Base-by-base conservation (phyloP, 2,329 filamentous ascomycete species). In the Aspergillus pseudonomiae region DNA sequence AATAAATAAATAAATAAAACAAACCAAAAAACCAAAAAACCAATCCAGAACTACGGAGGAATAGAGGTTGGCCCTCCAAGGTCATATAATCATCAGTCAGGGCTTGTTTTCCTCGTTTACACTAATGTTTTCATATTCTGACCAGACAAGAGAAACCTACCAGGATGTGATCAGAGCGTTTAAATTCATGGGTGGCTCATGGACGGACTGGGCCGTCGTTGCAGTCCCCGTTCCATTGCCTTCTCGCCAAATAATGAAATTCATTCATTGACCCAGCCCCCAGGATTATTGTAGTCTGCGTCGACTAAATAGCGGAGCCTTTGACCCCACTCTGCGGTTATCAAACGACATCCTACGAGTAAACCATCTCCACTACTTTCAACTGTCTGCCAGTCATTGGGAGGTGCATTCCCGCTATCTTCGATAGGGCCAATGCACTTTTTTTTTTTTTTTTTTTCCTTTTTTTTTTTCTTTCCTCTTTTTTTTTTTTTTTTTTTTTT, bases 271-370 rank as follows among this genome's bases (percentile, higher is more conserved):
- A 64, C 63, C 67, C 64, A 70, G 65, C 68, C 68, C 65, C 65
- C 68, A 68, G 63, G 64, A 69, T 69, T 69, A 53, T 64, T 66
- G 60, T 63, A 61, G 63, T 65, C 63, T 64, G 67, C 65, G 67
- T 60, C 68, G 69, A 4, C 26, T 26, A 26, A 65, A 52, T 52
- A 65, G 67, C 63, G 64, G 66, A 67, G 63, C 60, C 59, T 45
- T 63, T 50, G 60, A 67, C 67, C 68, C 68, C 68, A 69, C 67
- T 65, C 63, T 68, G 67, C 67, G 66, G 67, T 67, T 70, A 69
- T 70, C 65, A 67, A 62, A n/a, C 46, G 32, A 41, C 16, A 19
- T 6, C 4, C 14, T 41, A 41, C 6, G 19, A 41, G 16, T 41
- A 41, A 16, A 52, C 48, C 62, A 56, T 61, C 60, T 65, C 63